Base-by-base conservation (phyloP, 169 alveolate genomes). In the Plasmodium gallinaceum region DNA sequence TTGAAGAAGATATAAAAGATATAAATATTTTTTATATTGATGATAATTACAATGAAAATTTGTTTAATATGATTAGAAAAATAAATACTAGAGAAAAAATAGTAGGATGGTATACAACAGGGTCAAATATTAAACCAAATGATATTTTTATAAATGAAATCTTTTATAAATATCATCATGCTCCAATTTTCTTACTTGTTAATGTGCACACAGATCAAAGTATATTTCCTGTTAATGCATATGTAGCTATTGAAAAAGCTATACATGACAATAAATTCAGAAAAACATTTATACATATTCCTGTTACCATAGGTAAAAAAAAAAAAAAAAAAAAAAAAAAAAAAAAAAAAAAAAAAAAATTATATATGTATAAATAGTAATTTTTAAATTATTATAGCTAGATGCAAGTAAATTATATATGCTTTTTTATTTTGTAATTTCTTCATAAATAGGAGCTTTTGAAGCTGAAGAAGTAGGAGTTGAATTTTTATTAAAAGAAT, bases 401-500 rank as follows among this genome's bases (percentile, higher is more conserved):
- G 39, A 32, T 32, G 6, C 4, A 10, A 10, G 22, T 18, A 48
- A 12, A 48, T 58, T 54, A n/a, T 14, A 9, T 42, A 39, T 6
- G 8, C 0, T 32, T 65, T 1, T 39, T 37, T 42, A 5, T 7
- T 66, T 37, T 10, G 7, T n/a, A 1, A 39, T 10, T 5, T 20
- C 24, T 72, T 39, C 51, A 43, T 7, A 48, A 26, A 16, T 88
- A 92, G 99, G 98, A 48, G 99, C 99, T n/a, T 95, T 96, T 52
- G 99, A 98, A 89, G 99, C 99, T 8, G 99, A 99, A 90, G 99
- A 99, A 88, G 99, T 99, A 5, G 99, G 99, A 16, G 99, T 99
- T 45, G 99, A 99, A 93, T 99, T 98, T 92, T 94, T 99, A 16
- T 95, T 99, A 65, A 97, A 99, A 76, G 99, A 99, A 92, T 93